A percentile compares a stretch with the other conserved stretches of the same genome.
Conservation (phyloP, 2,329 filamentous ascomycete genomes). For the Colletotrichum sp. region DNA sequence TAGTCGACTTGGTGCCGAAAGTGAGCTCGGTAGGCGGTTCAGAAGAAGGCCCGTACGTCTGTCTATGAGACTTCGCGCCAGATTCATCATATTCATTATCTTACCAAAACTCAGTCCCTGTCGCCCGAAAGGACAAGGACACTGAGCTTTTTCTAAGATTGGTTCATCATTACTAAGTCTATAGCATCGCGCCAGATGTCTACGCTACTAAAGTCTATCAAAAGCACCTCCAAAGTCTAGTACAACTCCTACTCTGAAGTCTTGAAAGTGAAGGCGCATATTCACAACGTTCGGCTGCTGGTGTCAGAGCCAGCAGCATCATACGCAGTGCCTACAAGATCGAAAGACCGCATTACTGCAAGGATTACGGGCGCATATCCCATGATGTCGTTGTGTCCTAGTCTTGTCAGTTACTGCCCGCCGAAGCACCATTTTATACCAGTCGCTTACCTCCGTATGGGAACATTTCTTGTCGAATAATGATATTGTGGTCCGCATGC, state of each 20-base stretch:
- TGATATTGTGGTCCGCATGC: constrained; percentile 46
- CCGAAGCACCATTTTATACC: not conserved
- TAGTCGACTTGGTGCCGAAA: not conserved
- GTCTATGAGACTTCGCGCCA: not conserved
- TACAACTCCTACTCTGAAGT: not conserved
- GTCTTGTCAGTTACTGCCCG: constrained; percentile 9
- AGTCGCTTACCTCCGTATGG: constrained; percentile 57
- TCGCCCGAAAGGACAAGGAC: not conserved
- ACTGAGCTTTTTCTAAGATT: not conserved
- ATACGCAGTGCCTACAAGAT: constrained; percentile 32
- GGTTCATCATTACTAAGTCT: not conserved
- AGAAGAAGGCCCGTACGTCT: not conserved
- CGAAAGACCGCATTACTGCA: constrained; percentile 71
- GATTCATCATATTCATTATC: not conserved
- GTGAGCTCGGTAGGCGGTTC: not conserved
- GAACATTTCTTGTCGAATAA: constrained; percentile 59
- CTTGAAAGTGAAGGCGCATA: not conserved
- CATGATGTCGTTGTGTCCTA: constrained; percentile 75
- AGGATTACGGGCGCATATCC: constrained; percentile 67
- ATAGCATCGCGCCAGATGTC: not conserved
- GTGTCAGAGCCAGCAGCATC: constrained; percentile 6
- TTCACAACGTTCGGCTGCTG: not conserved
- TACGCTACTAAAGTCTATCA: not conserved
- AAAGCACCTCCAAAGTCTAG: not conserved
- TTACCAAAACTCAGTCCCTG: not conserved